Percentiles rank a stretch among this genome's conserved stretches.
Conservation (phyloP, 2,329 filamentous ascomycete species). For the Microsporum ferrugineum region DNA sequence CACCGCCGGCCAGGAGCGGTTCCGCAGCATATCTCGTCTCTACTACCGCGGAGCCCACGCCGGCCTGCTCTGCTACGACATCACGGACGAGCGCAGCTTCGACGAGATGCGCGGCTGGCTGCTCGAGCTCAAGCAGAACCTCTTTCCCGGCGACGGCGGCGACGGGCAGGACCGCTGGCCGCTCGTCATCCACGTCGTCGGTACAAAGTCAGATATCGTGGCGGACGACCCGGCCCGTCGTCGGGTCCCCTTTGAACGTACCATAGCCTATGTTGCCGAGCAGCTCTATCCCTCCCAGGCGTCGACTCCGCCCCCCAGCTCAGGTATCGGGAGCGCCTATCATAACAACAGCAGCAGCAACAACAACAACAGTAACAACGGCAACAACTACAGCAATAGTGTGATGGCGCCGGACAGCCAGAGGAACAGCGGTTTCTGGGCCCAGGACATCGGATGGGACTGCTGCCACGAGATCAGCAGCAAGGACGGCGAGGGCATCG, state of each 20-base stretch:
- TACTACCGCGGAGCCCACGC: constrained; percentile 96
- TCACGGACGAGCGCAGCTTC: constrained; percentile 76
- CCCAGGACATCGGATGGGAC: constrained; percentile 87
- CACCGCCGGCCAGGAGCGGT: constrained; percentile 89
- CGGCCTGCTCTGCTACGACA: constrained; percentile 88
- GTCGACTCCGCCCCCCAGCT: constrained; percentile 56
- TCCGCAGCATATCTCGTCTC: constrained; percentile 83
- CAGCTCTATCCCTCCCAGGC: constrained; percentile 64
- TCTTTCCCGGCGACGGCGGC: constrained; percentile 26
- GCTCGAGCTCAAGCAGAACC: constrained; percentile 67
- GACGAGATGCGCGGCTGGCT: constrained; percentile 89
- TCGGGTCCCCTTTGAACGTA: constrained; percentile 85
- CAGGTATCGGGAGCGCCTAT: constrained; percentile 32
- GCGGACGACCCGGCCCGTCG: constrained; percentile 66
- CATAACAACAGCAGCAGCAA: constrained; percentile 8
- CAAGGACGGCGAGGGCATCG: constrained; percentile 87
- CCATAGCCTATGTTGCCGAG: constrained; percentile 90
- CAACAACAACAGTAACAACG: constrained; percentile 7
- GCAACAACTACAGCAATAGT: constrained; percentile 17
- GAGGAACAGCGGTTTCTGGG: constrained; percentile 52
- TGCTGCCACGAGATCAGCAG: constrained; percentile 95
- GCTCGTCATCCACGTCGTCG: constrained; percentile 85
- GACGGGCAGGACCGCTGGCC: constrained; percentile 43
- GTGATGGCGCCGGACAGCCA: constrained; percentile 28
- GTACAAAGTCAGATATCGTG: constrained; percentile 86